A percentile compares a stretch with the other conserved stretches of the same genome.
These are phyloP conservation scores for Ustilago shanxiensis DNA, from an alignment of 1,284 basidiomycete genomes.

Conservation along the genomic window DNA sequence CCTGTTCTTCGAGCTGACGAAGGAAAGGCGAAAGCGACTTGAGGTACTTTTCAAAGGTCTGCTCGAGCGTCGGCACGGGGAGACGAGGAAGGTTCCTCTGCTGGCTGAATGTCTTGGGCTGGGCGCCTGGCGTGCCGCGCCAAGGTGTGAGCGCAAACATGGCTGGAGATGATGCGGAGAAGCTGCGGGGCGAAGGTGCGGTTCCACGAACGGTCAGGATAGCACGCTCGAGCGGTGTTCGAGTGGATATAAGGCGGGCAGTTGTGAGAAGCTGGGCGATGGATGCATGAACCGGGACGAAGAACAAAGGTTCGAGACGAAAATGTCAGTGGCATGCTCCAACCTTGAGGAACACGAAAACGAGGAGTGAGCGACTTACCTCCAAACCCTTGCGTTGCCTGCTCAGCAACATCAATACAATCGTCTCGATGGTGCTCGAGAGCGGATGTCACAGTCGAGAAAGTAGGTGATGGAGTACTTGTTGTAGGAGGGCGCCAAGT, in stretches of 20 bases:
- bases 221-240: slow-evolving; percentile 20
- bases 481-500: slow-evolving; percentile 4
- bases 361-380: slow-evolving; percentile 13
- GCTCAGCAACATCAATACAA: slow-evolving; percentile 48
- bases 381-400: slow-evolving; percentile 50
- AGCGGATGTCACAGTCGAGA: slow-evolving; percentile 18
- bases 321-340: neutral
- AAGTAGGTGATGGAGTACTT: slow-evolving; percentile 7
- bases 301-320: neutral
- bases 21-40: slow-evolving; percentile 83
- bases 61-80: slow-evolving; percentile 84
- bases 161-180: slow-evolving; percentile 36
- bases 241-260: slow-evolving; percentile 25
- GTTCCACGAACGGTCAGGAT: slow-evolving; percentile 12
- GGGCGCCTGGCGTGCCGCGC: slow-evolving; percentile 51
- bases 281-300: neutral
- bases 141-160: slow-evolving; percentile 71
- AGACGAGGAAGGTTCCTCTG: slow-evolving; percentile 75
- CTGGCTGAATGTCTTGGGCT: slow-evolving; percentile 72
- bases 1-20: slow-evolving; percentile 72
- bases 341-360: neutral
- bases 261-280: slow-evolving; percentile 33
- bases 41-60: slow-evolving; percentile 84
- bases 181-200: slow-evolving; percentile 16
- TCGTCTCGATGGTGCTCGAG: slow-evolving; percentile 34